These are phyloP conservation scores for Auriculariales sp. DNA, from an alignment of 768 basidiomycete species.

Conservation along the genomic window DNA sequence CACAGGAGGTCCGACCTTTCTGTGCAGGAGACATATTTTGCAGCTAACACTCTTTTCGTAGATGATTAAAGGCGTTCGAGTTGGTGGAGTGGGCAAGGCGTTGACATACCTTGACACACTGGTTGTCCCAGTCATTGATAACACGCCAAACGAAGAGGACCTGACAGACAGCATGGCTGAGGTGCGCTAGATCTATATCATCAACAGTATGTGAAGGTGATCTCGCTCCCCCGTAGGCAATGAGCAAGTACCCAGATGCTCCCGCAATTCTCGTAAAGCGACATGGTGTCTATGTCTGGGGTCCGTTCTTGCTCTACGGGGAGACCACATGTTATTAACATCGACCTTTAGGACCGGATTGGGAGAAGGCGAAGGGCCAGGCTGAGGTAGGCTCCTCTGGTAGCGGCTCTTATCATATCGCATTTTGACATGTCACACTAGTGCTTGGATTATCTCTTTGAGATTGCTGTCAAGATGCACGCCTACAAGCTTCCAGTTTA, in stretches of 20 bases:
- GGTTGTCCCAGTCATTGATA: conserved; percentile 77
- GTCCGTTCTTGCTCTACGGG: conserved; percentile 22
- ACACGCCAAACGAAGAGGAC: conserved; percentile 84
- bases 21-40: neutral
- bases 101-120: conserved; percentile 77
- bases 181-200: conserved; percentile 11
- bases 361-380: conserved; percentile 85
- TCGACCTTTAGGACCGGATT: conserved; percentile 36
- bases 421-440: conserved; percentile 16
- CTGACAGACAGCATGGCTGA: conserved; percentile 78
- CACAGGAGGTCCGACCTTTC: conserved; percentile 1
- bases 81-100: conserved; percentile 60
- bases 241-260: conserved; percentile 66
- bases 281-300: conserved; percentile 81
- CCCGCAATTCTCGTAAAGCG: conserved; percentile 63
- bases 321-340: conserved; percentile 10
- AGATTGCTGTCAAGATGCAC: conserved; percentile 76
- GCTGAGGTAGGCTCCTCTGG: conserved; percentile 38
- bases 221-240: conserved; percentile 28
- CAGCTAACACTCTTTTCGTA: conserved; percentile 14
- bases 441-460: conserved; percentile 87
- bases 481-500: conserved; percentile 32
- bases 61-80: conserved; percentile 86
- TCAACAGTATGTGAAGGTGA: neutral
- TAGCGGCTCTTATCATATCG: neutral